Percentiles rank a stretch among this genome's conserved stretches.
phyloP scores from a whole-genome alignment of 768 basidiomycete species.

The Gloeophyllum trabeum region DNA sequence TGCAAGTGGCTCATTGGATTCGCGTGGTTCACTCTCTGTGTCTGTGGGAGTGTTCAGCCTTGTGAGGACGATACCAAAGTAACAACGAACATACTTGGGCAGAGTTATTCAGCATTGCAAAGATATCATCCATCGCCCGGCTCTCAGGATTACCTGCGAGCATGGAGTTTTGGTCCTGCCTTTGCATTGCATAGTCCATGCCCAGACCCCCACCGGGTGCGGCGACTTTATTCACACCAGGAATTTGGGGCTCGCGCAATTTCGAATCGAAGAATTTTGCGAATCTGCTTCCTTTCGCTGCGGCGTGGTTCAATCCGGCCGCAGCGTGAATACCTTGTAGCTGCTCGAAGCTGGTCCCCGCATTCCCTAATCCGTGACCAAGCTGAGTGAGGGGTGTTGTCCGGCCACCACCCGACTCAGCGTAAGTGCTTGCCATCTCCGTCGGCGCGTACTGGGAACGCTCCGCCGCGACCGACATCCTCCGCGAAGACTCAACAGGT shows the following conservation, averaged over 20 bases:
- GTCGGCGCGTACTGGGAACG: neutral
- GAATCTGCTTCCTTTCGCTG: constrained; percentile 69
- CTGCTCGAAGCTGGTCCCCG: too few species aligned
- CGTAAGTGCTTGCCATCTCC: neutral
- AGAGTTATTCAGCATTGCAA: constrained; percentile 71
- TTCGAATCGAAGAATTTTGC: constrained; percentile 86
- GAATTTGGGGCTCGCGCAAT: constrained; percentile 30
- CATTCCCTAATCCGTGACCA: too few species aligned
- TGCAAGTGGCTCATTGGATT: neutral
- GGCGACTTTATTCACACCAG: too few species aligned
- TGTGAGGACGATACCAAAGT: too few species aligned
- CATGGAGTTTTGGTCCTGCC: too few species aligned
- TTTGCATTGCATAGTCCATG: too few species aligned
- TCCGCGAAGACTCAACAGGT: neutral
- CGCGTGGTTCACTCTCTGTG: neutral
- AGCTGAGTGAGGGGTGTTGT: neutral
- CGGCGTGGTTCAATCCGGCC: neutral
- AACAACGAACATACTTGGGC: constrained; percentile 50
- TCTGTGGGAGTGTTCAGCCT: too few species aligned
- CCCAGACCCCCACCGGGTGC: too few species aligned
- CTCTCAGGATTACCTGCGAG: constrained; percentile 21
- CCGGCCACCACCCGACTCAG: neutral
- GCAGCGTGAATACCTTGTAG: too few species aligned
- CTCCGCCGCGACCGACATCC: neutral
- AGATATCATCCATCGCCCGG: constrained; percentile 68